Evolutionary conservation across 768 basidiomycete genomes (phyloP).

Genomic region (Podaxis sp.): DNA sequence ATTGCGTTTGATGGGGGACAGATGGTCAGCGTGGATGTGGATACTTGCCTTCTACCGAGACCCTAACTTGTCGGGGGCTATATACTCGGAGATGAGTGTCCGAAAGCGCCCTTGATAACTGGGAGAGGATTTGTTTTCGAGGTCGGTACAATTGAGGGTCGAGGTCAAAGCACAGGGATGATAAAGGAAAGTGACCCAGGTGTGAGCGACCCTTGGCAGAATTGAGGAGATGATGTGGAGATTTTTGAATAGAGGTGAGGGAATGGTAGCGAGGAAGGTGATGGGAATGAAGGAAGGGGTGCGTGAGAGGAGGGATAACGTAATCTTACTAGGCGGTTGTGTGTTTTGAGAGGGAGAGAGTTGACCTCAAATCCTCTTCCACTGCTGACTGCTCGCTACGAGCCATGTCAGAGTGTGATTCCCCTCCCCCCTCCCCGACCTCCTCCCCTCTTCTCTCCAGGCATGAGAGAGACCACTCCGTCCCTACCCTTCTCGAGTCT

Average conservation of each 20-base stretch:
- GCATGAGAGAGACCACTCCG: slow-evolving; percentile 11
- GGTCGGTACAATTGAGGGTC: not conserved
- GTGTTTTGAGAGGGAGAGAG: not conserved
- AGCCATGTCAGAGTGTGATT: not conserved
- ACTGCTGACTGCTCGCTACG: not conserved
- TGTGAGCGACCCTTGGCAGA: not conserved
- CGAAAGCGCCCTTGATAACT: not conserved
- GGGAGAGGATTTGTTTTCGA: not conserved
- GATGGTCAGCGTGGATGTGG: not conserved
- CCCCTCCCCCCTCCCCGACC: not conserved
- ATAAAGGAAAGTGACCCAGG: not conserved
- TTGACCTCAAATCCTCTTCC: not conserved
- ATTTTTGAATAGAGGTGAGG: not conserved
- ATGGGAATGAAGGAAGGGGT: not conserved
- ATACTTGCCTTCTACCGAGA: not conserved
- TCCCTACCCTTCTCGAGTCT: slow-evolving; percentile 36
- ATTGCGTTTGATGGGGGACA: not conserved
- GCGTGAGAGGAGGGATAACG: not conserved
- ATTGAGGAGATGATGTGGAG: not conserved
- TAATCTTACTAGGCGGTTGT: not conserved
- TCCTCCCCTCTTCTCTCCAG: not conserved
- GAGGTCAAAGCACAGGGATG: not conserved
- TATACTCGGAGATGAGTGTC: not conserved
- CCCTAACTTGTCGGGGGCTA: not conserved
- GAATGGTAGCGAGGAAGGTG: not conserved